Conservation (phyloP, 2,329 filamentous ascomycete genomes). For the Aspergillus sclerotialis region DNA sequence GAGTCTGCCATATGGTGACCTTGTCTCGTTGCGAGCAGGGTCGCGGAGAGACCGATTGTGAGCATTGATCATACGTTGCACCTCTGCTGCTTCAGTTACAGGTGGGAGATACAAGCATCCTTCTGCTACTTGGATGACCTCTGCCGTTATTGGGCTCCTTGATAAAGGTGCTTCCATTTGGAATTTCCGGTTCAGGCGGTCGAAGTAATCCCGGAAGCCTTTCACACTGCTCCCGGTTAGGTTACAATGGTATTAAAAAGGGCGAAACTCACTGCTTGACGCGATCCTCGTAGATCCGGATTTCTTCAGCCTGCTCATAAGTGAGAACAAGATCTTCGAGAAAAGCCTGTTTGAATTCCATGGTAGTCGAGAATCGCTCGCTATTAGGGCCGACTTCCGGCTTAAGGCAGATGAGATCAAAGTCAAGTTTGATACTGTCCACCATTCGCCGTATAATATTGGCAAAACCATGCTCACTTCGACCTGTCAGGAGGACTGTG, state of each 20-base stretch:
- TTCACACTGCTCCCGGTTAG: slow-evolving; percentile 49
- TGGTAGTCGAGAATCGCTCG: slow-evolving; percentile 72
- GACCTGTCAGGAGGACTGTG: slow-evolving; percentile 79
- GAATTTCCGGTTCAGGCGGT: slow-evolving; percentile 62
- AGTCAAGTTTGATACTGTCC: slow-evolving; percentile 68
- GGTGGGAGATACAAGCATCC: slow-evolving; percentile 67
- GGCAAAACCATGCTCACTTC: slow-evolving; percentile 68
- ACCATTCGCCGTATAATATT: slow-evolving; percentile 77
- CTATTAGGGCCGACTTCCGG: slow-evolving; percentile 73
- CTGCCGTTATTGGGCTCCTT: slow-evolving; percentile 61
- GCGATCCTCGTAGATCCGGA: slow-evolving; percentile 62
- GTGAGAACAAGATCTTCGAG: slow-evolving; percentile 76
- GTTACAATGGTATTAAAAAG: slow-evolving; percentile 1
- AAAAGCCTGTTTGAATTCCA: slow-evolving; percentile 87
- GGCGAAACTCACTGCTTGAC: slow-evolving; percentile 46
- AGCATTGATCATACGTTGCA: slow-evolving; percentile 81
- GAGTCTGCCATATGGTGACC: slow-evolving; percentile 45
- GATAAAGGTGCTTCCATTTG: slow-evolving; percentile 40
- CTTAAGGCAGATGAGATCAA: slow-evolving; percentile 84
- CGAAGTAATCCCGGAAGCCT: slow-evolving; percentile 78
- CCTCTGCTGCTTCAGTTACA: slow-evolving; percentile 69
- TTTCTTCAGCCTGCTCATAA: slow-evolving; percentile 74
- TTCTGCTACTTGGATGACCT: slow-evolving; percentile 83
- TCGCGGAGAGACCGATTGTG: slow-evolving; percentile 56
- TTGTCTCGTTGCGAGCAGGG: slow-evolving; percentile 27